Evolutionary conservation across 768 basidiomycete species (phyloP), one percentile per base, ranked within the genome.

Genomic region (Pholiota microspora): DNA sequence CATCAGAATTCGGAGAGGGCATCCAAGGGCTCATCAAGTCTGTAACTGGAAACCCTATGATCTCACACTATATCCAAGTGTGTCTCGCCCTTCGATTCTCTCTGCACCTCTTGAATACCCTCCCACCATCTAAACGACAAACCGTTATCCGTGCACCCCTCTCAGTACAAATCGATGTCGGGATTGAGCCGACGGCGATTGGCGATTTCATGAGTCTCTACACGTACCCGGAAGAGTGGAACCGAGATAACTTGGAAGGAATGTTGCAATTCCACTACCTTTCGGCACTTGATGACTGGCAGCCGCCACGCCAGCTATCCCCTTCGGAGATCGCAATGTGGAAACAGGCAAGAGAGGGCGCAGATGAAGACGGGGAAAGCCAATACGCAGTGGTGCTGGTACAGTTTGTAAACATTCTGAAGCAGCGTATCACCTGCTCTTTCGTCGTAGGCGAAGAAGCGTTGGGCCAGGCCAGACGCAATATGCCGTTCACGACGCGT

Each of bases 191-290:
- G 6, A 44, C 58, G 6, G 56, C 50, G 28, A 63, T 63, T 10
- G 48, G 53, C n/a, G 58, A 61, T 1, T 63, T 59, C 49, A 63
- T 61, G 59, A 56, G 49, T n/a, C 32, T 64, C 36, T 61, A 59
- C 38, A 61, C 60, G 12, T 59, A 56, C 34, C 52, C 52, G 4
- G 62, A 60, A 3, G 36, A 53, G 12, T 57, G 51, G 49, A 59
- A 57, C 18, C 45, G 58, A 7, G 51, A 59, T 28, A 48, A 46
- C 15, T 47, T 61, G 32, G 58, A 63, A 38, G 60, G 60, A 3
- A 61, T 64, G 62, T 59, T 64, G 3, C 62, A 61, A 29, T 51
- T 64, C 16, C 59, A 64, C 34, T 36, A 58, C n/a, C 48, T 61
- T 31, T 49, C 27, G 42, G 55, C 4, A 28, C 53, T 2, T 36